Conservation (phyloP, 2,329 filamentous ascomycete species). For the Botryosphaeria agaves region DNA sequence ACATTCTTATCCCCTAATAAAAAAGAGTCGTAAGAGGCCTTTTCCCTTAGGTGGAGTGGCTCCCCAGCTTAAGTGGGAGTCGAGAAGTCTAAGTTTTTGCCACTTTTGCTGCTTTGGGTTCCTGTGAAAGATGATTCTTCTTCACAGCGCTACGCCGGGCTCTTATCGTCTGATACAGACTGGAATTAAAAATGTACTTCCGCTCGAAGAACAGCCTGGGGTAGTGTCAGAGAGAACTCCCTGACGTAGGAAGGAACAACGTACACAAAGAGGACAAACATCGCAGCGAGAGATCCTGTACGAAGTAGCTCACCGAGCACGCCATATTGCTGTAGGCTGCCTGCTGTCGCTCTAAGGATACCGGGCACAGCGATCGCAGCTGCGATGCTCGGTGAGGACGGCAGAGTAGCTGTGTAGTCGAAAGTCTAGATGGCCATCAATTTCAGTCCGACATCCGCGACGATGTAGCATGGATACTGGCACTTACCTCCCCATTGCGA, state of each 20-base stretch:
- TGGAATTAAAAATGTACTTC: too few relatives aligned
- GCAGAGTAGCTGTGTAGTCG: slow-evolving; percentile 10
- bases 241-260: slow-evolving; percentile 7
- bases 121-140: too few relatives aligned
- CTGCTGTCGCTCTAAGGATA: slow-evolving; percentile 15
- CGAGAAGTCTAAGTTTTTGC: too few relatives aligned
- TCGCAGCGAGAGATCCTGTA: slow-evolving; percentile 17
- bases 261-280: slow-evolving; percentile 19
- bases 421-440: slow-evolving; percentile 8
- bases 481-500: slow-evolving; percentile 18
- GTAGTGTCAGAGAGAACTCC: too few relatives aligned
- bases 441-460: not conserved
- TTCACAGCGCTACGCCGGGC: too few relatives aligned
- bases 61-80: too few relatives aligned
- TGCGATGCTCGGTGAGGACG: slow-evolving; percentile 17
- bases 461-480: not conserved
- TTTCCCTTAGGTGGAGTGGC: too few relatives aligned
- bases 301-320: slow-evolving; percentile 23
- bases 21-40: too few relatives aligned
- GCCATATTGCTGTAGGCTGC: slow-evolving; percentile 15
- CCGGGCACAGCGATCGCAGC: slow-evolving; percentile 17
- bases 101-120: too few relatives aligned
- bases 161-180: too few relatives aligned
- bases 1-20: too few relatives aligned
- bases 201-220: not conserved